Conservation (phyloP, 2,329 filamentous ascomycete genomes). For the Zymoseptoria pseudotritici region DNA sequence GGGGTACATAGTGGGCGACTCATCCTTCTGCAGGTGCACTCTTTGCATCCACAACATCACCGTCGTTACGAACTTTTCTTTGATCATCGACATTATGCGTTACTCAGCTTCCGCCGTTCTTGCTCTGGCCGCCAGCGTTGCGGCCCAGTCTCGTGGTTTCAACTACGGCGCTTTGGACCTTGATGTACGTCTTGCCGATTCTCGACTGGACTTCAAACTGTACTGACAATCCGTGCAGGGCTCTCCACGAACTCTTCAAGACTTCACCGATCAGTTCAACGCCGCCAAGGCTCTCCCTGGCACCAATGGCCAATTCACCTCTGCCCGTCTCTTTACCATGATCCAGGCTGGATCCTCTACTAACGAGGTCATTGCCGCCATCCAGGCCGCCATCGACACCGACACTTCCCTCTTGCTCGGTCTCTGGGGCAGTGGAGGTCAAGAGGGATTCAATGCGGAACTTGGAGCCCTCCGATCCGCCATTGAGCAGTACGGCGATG, state of each 20-base stretch:
- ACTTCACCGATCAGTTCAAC: slow-evolving; percentile 62
- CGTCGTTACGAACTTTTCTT: neutral
- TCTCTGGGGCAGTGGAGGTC: slow-evolving; percentile 63
- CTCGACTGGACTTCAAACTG: neutral
- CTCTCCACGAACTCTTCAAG: neutral
- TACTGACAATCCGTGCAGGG: neutral
- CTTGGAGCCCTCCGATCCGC: slow-evolving; percentile 63
- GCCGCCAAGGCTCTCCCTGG: slow-evolving; percentile 55
- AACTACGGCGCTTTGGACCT: slow-evolving; percentile 57
- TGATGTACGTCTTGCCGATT: neutral
- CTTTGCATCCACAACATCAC: neutral
- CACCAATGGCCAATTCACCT: slow-evolving; percentile 54
- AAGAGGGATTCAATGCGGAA: slow-evolving; percentile 60
- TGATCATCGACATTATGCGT: neutral
- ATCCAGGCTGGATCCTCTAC: slow-evolving; percentile 58
- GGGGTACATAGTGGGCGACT: neutral
- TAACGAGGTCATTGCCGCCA: slow-evolving; percentile 52
- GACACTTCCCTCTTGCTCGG: slow-evolving; percentile 57
- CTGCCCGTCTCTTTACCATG: slow-evolving; percentile 64
- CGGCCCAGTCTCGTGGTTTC: slow-evolving; percentile 51
- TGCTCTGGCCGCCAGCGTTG: slow-evolving; percentile 29
- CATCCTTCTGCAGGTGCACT: neutral
- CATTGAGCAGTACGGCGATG: slow-evolving; percentile 59
- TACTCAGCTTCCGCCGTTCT: neutral
- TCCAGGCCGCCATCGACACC: slow-evolving; percentile 71